Conservation (phyloP, 164 flowering plant species). For the Umbilicus rupestris region DNA sequence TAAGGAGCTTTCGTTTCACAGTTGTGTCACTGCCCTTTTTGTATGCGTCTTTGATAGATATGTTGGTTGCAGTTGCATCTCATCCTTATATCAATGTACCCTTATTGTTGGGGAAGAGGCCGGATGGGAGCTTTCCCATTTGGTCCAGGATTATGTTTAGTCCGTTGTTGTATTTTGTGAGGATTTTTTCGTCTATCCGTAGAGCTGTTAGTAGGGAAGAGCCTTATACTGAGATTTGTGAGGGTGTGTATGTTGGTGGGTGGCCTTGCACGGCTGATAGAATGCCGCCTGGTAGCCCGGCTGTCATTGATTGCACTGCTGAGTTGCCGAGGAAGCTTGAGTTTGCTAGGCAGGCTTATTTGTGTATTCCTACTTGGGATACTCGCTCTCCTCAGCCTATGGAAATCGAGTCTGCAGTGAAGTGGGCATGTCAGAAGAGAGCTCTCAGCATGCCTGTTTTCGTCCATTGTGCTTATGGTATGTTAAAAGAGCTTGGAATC, state of each 20-base stretch:
- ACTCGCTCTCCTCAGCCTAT: slow-evolving; percentile 64
- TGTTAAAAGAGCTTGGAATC: neutral
- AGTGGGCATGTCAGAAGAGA: slow-evolving; percentile 75
- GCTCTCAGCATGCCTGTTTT: slow-evolving; percentile 54
- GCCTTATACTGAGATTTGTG: slow-evolving; percentile 51
- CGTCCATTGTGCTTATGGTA: slow-evolving; percentile 87
- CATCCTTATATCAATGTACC: slow-evolving; percentile 70
- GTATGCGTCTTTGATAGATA: slow-evolving; percentile 47
- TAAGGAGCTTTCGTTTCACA: slow-evolving; percentile 26
- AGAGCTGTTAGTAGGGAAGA: slow-evolving; percentile 46
- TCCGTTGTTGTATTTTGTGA: slow-evolving; percentile 53
- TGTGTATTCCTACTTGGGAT: slow-evolving; percentile 84
- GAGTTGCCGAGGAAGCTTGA: slow-evolving; percentile 57
- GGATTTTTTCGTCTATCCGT: slow-evolving; percentile 36
- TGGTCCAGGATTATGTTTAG: slow-evolving; percentile 60
- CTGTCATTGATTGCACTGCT: slow-evolving; percentile 79
- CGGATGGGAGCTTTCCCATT: slow-evolving; percentile 65
- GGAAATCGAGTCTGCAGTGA: slow-evolving; percentile 70
- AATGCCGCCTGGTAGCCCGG: slow-evolving; percentile 73
- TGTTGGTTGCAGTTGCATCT: slow-evolving; percentile 53
- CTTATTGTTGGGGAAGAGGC: slow-evolving; percentile 55
- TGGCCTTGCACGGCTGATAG: slow-evolving; percentile 56
- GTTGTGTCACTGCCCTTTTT: slow-evolving; percentile 49
- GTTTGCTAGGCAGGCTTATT: slow-evolving; percentile 37
- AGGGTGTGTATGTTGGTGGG: slow-evolving; percentile 84